These are phyloP conservation scores for Hyphopichia burtonii DNA, from an alignment of 1,139 yeast species.

Conservation along the genomic window DNA sequence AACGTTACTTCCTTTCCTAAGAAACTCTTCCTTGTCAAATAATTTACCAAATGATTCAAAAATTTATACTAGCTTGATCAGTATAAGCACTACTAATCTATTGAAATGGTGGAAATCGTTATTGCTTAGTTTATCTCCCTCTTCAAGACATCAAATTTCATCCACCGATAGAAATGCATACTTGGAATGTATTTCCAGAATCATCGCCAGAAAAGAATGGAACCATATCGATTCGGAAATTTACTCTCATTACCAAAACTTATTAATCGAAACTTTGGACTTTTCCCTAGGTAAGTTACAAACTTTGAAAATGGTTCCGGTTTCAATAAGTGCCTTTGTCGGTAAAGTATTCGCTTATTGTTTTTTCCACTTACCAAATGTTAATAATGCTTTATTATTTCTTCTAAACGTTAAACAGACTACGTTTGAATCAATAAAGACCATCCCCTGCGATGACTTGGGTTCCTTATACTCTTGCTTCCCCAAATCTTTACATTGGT, in stretches of 20 bases:
- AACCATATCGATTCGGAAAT: conserved; percentile 18
- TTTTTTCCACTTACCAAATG: conserved; percentile 59
- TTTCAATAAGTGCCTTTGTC: conserved; percentile 68
- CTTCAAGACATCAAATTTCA: conserved; percentile 5
- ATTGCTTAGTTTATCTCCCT: conserved; percentile 36
- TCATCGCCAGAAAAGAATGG: conserved; percentile 70
- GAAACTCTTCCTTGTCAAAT: conserved; percentile 33
- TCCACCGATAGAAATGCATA: conserved; percentile 65
- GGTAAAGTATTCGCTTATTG: conserved; percentile 77
- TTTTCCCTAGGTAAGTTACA: conserved; percentile 52
- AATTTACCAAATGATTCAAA: conserved; percentile 20
- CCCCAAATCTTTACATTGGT: conserved; percentile 39
- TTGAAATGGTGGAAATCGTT: conserved; percentile 68
- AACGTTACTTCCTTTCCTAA: conserved; percentile 62
- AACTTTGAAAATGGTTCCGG: conserved; percentile 53
- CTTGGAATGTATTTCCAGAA: conserved; percentile 69
- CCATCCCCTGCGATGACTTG: conserved; percentile 2
- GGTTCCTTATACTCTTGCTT: conserved; percentile 19
- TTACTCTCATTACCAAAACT: conserved; percentile 23
- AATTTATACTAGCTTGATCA: conserved; percentile 33
- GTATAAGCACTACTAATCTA: conserved; percentile 40
- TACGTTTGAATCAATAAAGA: conserved; percentile 17
- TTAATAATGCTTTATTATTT: conserved; percentile 61
- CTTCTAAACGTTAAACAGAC: conserved; percentile 55
- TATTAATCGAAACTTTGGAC: conserved; percentile 55